Base-by-base conservation (phyloP, 805 yeast species). In the Nakazawaea populi region DNA sequence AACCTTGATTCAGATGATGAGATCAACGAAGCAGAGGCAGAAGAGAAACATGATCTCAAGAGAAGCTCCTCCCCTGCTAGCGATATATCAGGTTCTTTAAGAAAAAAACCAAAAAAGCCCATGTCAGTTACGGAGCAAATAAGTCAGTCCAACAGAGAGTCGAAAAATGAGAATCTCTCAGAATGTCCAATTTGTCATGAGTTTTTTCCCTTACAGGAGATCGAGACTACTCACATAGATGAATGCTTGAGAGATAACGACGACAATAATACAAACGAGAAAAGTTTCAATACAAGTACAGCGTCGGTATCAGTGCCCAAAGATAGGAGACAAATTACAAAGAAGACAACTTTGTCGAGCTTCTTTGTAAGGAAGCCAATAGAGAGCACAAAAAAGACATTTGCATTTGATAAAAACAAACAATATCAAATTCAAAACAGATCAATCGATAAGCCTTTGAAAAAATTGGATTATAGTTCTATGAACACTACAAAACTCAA, bases 171-270 rank as follows among this genome's bases (percentile, higher is more conserved):
- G 18, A 64, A 61, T 28, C 55, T 70, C 51, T 87, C 78, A 0
- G 75, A 69, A 46, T 87, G 96, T 60, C 96, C 96, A 0, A 72
- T 87, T 2, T 87, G 96, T 62, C 62, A 66, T 7, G 68, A 75
- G 40, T 64, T 63, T 30, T 79, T 83, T 80, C 74, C 85, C 1
- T 70, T 82, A 0, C 73, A 67, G 27, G 75, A 73, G 35, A 66
- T 87, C 7, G 87, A 87, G 60, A 60, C 76, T 3, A 60, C 70
- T 0, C 94, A 87, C 61, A 70, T 87, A 9, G 89, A 83, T 59
- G 70, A 70, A 47, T 87, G 95, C 58, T 62, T 85, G 31, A 60
- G 59, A 10, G 72, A 72, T 5, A 63, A 60, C 36, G 48, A 8
- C 40, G 35, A 32, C 11, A 32, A 11, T 32, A 11, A 32, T 32